These are phyloP conservation scores for Mucor saturninus DNA, from an alignment of 371 early-diverging fungal genomes.

Conservation along the genomic window DNA sequence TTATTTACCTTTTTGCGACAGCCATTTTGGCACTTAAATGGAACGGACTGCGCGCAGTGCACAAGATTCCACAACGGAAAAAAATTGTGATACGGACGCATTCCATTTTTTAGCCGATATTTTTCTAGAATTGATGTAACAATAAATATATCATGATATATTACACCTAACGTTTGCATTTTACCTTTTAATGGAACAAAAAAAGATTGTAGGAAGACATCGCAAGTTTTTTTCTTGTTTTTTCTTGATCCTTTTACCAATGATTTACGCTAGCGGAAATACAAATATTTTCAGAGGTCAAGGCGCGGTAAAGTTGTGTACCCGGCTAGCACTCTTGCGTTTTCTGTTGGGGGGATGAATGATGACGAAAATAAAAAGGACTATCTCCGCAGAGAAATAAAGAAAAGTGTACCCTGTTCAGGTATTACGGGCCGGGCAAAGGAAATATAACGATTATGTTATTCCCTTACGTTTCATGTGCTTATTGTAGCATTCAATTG, in stretches of 20 bases:
- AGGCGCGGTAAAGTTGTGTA: no score
- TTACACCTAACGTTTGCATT: not conserved
- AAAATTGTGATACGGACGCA: not conserved
- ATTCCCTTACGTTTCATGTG: not conserved
- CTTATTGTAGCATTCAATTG: not conserved
- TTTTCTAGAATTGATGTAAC: not conserved
- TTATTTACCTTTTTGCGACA: not conserved
- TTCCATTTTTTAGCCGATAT: not conserved
- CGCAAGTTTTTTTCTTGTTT: not conserved
- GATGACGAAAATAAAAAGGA: no score
- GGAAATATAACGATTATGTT: not conserved
- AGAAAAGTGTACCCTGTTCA: constrained; percentile 3
- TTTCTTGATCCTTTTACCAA: not conserved
- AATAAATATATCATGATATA: not conserved
- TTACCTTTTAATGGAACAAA: no score
- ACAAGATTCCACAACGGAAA: constrained; percentile 1
- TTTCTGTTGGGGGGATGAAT: no score
- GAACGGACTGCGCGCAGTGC: not conserved
- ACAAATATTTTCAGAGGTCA: no score
- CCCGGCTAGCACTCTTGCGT: no score
- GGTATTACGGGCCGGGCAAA: not conserved
- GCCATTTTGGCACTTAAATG: not conserved
- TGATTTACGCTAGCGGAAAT: not conserved
- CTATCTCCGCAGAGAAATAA: not conserved
- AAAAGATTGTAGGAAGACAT: no score